These are phyloP conservation scores for Globisporangium barbulae DNA, from an alignment of 352 stramenopile species.

Conservation along the genomic window DNA sequence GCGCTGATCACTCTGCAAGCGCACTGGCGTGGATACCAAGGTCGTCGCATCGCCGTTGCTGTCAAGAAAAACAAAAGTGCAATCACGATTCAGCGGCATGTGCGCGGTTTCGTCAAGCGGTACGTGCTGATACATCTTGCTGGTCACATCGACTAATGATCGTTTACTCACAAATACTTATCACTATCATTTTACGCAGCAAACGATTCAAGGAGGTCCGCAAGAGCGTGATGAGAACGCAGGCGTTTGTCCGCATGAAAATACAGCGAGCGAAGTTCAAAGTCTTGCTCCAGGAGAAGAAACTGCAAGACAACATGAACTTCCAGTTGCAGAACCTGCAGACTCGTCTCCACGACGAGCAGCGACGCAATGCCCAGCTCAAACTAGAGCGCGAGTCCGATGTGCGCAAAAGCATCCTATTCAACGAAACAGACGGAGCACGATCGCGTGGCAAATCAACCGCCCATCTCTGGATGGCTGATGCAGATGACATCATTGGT, in stretches of 20 bases:
- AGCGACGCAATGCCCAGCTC: slow-evolving; percentile 52
- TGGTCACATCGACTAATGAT: neutral
- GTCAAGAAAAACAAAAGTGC: slow-evolving; percentile 57
- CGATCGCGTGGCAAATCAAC: slow-evolving; percentile 56
- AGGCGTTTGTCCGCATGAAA: slow-evolving; percentile 66
- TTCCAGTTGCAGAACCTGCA: slow-evolving; percentile 56
- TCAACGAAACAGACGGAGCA: slow-evolving; percentile 33
- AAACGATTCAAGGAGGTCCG: slow-evolving; percentile 54
- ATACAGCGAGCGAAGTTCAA: slow-evolving; percentile 55
- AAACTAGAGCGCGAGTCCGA: slow-evolving; percentile 43
- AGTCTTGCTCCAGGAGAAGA: slow-evolving; percentile 45
- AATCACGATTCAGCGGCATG: slow-evolving; percentile 64
- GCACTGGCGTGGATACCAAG: slow-evolving; percentile 73
- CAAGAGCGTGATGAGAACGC: slow-evolving; percentile 52
- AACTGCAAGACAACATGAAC: slow-evolving; percentile 57
- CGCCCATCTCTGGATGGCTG: slow-evolving; percentile 80
- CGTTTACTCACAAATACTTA: neutral
- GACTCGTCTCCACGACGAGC: slow-evolving; percentile 58
- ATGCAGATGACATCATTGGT: slow-evolving; percentile 80
- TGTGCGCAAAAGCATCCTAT: slow-evolving; percentile 42
- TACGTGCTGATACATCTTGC: slow-evolving; percentile 17
- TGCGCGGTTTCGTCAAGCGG: slow-evolving; percentile 59
- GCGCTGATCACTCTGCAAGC: slow-evolving; percentile 65
- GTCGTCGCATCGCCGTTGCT: slow-evolving; percentile 44
- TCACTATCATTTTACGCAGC: slow-evolving; percentile 16